Base-by-base conservation (phyloP, 1,139 yeast species). In the Chernovozyma aurita region DNA sequence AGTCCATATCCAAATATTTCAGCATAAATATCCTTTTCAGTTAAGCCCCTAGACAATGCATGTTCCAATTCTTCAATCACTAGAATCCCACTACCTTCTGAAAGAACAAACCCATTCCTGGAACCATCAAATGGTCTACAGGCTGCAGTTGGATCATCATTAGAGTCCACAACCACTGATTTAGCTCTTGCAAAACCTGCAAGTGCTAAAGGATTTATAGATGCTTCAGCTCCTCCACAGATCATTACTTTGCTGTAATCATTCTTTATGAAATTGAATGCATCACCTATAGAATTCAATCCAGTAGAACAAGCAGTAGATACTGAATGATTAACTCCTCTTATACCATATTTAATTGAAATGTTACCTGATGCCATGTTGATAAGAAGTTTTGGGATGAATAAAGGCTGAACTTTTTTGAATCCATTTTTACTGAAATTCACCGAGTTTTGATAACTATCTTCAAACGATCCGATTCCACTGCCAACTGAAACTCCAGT, bases 251-350 rank as follows among this genome's bases (percentile, higher is more conserved):
- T 81, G 7, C 94, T 87, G 63, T 84, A 84, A 2, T 87, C 95
- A 41, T 80, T 78, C 42, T 71, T 65, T 41, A 94, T 85, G 53
- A 88, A 82, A 47, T 90, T 77, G 46, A 70, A 77, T 0, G 96
- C 97, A 53, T 94, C 99, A 2, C 98, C 97, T 38, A 94, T 81
- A 0, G 97, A 77, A 53, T 92, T 95, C 22, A 85, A 76, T 0
- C 99, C 99, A 0, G 98, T 88, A 3, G 98, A 95, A 64, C 99
- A 94, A 1, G 98, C 98, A 0, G 97, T 88, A 1, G 95, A 77
- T 0, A 82, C 94, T 0, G 95, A 68, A 54, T 88, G 96, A 38
- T 85, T 78, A 2, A 96, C 95, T 0, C 98, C 99, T 47, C 73
- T 66, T 24, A 87, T 61, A 3, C 85, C 83, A 50, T 80, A 76